Evolutionary conservation across 164 flowering plant species (phyloP), one percentile per base, ranked within the genome.

Genomic region (Echeveria elegans): DNA sequence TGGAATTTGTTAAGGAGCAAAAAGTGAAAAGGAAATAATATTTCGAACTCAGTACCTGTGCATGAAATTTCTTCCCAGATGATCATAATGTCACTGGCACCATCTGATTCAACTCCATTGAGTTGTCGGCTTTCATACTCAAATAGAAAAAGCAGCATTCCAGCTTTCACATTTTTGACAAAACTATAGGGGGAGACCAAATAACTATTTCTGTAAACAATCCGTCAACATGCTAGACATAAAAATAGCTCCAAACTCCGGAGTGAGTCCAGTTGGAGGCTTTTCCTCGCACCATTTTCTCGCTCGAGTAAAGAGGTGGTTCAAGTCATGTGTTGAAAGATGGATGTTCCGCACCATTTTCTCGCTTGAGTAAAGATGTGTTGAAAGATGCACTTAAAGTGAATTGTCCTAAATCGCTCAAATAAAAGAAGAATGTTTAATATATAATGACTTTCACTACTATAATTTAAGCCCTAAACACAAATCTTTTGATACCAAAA

Each of bases 111-210:
- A n/a, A n/a, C n/a, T n/a, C n/a, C n/a, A n/a, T n/a, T n/a, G n/a
- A n/a, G n/a, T n/a, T n/a, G n/a, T n/a, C n/a, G n/a, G n/a, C n/a
- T n/a, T 23, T 85, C 93, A 63, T 70, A 78, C 65, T 89, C 91
- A 78, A 83, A 89, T 19, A 89, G 72, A 79, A 89, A 89, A 47
- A 89, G 70, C n/a, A 82, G 30, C 93, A 82, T 89, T 43, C 92
- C 90, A 30, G 65, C 61, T 76, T 85, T 86, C 61, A 89, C 73
- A 34, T 82, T 76, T 66, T 72, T 72, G 24, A 89, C 91, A 79
- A 88, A 82, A 48, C 34, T 3, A 37, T 76, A 68, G 9, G 66
- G 93, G 91, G 59, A 89, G 87, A 47, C 87, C 91, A 69, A 89
- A 86, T 6, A 89, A 62, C 11, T 72, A 74, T 28, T 78, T 65